These are phyloP conservation scores for Kodamaea fungicola DNA, from an alignment of 1,139 yeast species.

Conservation along the genomic window DNA sequence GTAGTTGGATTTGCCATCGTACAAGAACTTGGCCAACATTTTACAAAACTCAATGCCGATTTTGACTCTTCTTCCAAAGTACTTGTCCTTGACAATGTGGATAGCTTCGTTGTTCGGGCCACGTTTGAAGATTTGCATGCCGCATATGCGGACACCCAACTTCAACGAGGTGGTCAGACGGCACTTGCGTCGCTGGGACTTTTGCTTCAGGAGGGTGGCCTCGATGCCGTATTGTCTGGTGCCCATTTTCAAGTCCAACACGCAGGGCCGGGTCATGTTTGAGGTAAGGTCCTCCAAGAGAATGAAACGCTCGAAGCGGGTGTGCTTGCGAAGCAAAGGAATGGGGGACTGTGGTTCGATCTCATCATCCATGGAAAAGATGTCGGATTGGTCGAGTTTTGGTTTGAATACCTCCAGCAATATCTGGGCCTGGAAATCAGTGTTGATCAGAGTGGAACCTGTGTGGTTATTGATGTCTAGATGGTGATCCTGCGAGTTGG, in stretches of 20 bases:
- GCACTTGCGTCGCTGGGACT: conserved; percentile 82
- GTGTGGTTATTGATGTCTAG: conserved; percentile 6
- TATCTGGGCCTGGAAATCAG: conserved; percentile 38
- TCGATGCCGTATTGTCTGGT: conserved; percentile 98
- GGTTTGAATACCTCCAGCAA: conserved; percentile 40
- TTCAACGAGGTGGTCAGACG: conserved; percentile 71
- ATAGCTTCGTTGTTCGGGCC: conserved; percentile 12
- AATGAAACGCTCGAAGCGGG: conserved; percentile 74
- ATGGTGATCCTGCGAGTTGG: conserved; percentile 1
- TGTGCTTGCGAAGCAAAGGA: conserved; percentile 32
- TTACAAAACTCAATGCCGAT: conserved; percentile 77
- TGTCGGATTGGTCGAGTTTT: conserved; percentile 13
- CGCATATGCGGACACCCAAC: conserved; percentile 92
- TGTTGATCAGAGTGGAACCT: conserved; percentile 37
- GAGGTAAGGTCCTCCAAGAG: conserved; percentile 88
- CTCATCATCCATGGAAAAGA: conserved; percentile 35
- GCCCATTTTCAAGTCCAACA: conserved; percentile 95
- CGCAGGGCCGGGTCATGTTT: conserved; percentile 82
- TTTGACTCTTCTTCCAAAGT: conserved; percentile 77
- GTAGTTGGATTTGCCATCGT: conserved; percentile 60
- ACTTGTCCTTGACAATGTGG: conserved; percentile 26
- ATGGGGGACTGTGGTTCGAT: conserved; percentile 2
- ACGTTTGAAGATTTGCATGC: conserved; percentile 57
- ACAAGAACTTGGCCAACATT: conserved; percentile 70
- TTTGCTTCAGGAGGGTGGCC: conserved; percentile 68